Conservation (phyloP, 1,284 basidiomycete species). For the Agroathelia rolfsii region DNA sequence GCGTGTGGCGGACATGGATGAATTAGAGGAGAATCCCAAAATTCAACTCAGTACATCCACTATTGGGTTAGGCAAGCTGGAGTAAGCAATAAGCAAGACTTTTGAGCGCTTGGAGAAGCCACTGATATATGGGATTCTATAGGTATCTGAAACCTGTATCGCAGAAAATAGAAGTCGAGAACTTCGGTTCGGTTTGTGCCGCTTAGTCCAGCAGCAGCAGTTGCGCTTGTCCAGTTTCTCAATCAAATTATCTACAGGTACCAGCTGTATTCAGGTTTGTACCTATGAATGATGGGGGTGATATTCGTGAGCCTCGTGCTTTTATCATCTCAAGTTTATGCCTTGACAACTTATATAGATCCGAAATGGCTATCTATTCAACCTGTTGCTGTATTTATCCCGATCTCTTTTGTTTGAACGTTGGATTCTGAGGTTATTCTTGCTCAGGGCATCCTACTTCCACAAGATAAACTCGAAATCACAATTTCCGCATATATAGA, state of each 20-base stretch:
- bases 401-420: slow-evolving; percentile 4
- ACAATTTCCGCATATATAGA: slow-evolving; percentile 41
- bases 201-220: slow-evolving; percentile 25
- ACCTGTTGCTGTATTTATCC: slow-evolving; percentile 44
- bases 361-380: slow-evolving; percentile 54
- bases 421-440: slow-evolving; percentile 1
- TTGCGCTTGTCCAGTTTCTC: too few species aligned
- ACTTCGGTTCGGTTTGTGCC: too few species aligned
- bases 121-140: too few species aligned
- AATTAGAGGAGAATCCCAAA: slow-evolving; percentile 31
- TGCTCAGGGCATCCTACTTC: slow-evolving; percentile 51
- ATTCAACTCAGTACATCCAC: slow-evolving; percentile 36
- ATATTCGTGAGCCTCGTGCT: slow-evolving; percentile 4
- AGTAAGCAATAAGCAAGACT: slow-evolving; percentile 28
- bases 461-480: slow-evolving; percentile 37
- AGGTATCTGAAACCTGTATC: too few species aligned
- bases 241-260: slow-evolving; percentile 29
- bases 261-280: too few species aligned
- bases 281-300: too few species aligned
- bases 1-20: slow-evolving; percentile 37
- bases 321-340: slow-evolving; percentile 5
- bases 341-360: slow-evolving; percentile 26
- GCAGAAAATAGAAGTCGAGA: too few species aligned
- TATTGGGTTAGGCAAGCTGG: slow-evolving; percentile 48
- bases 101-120: too few species aligned